These are phyloP conservation scores for Catharanthus roseus DNA, from an alignment of 257 asterid genomes.

Conservation along the genomic window DNA sequence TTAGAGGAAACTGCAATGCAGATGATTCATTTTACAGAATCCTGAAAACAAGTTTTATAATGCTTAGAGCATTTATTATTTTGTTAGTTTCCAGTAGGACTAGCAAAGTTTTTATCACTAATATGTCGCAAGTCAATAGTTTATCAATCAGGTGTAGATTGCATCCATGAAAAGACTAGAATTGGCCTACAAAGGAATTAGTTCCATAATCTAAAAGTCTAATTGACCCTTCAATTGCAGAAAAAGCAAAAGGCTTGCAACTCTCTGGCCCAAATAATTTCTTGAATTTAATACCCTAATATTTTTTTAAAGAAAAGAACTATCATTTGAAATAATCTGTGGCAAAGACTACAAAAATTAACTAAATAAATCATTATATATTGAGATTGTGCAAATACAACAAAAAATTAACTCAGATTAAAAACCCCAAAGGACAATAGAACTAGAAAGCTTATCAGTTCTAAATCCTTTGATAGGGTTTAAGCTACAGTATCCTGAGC, in stretches of 20 bases:
- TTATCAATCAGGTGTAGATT: neutral
- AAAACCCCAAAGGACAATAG: neutral
- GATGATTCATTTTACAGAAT: neutral
- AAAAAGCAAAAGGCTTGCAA: neutral
- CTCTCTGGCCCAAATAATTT: neutral
- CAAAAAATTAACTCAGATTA: too few relatives aligned
- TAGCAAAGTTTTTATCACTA: neutral
- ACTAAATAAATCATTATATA: neutral
- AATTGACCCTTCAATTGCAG: neutral
- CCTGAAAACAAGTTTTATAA: neutral
- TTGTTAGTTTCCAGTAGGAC: neutral
- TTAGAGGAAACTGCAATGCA: neutral
- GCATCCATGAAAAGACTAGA: neutral
- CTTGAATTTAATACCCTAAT: neutral
- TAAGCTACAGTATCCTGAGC: neutral
- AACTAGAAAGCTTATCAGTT: neutral
- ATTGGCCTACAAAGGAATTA: neutral
- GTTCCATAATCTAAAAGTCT: neutral
- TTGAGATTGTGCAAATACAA: neutral
- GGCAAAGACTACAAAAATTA: neutral
- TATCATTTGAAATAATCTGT: neutral
- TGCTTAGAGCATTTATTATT: neutral
- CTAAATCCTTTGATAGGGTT: neutral
- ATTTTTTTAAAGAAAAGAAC: neutral
- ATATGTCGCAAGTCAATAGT: neutral